phyloP scores from a whole-genome alignment of 345 rosid species.

The Euphorbia tirucalli region DNA sequence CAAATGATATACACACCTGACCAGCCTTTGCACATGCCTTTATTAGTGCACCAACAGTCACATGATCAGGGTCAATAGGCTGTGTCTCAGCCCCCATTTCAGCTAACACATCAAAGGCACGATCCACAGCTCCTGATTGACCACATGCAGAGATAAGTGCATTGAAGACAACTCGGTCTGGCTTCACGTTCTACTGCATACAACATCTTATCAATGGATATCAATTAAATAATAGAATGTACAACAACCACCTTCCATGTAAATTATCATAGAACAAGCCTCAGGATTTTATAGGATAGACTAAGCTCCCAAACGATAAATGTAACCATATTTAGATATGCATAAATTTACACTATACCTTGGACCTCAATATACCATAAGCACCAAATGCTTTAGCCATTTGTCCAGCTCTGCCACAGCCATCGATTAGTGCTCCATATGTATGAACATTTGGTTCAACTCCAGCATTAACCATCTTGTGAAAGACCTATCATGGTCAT shows the following conservation, averaged over 20 bases:
- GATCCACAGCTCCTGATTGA: constrained; percentile 92
- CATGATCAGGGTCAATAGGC: constrained; percentile 94
- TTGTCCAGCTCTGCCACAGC: constrained; percentile 78
- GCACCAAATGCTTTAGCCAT: constrained; percentile 99
- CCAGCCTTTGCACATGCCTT: constrained; percentile 87
- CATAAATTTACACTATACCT: constrained; percentile 43
- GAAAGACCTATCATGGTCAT: constrained; percentile 62
- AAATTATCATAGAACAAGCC: constrained; percentile 12
- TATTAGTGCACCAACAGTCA: constrained; percentile 84
- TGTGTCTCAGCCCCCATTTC: constrained; percentile 83
- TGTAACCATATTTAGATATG: not conserved
- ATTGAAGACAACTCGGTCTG: constrained; percentile 97
- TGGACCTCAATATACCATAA: constrained; percentile 94
- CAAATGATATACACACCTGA: constrained; percentile 48
- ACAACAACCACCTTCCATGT: constrained; percentile 12
- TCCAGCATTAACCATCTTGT: constrained; percentile 88
- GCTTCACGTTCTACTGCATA: constrained; percentile 95
- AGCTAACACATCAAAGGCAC: constrained; percentile 95
- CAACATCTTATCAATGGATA: constrained; percentile 45
- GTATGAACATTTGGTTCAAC: constrained; percentile 91
- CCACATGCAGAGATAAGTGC: constrained; percentile 98
- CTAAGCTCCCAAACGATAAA: not conserved
- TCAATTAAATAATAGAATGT: constrained; percentile 23
- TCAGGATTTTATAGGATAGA: not conserved
- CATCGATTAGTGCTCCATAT: constrained; percentile 95